Conservation (phyloP, 345 rosid genomes). For the Aquilaria malaccensis region DNA sequence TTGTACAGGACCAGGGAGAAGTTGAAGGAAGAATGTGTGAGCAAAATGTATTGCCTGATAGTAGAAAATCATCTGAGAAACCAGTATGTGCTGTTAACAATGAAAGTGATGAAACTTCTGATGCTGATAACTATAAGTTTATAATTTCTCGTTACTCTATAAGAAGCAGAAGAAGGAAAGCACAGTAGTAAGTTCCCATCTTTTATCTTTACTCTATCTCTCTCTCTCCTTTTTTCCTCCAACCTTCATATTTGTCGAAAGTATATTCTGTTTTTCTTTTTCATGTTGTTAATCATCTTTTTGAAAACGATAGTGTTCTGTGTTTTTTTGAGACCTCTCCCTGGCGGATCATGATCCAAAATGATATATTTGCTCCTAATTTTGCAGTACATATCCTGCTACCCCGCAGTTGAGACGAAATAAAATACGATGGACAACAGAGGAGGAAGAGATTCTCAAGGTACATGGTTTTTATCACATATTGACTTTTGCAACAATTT, state of each 20-base stretch:
- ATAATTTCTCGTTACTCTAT: constrained; percentile 13
- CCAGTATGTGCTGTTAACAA: constrained; percentile 14
- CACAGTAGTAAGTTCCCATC: constrained; percentile 17
- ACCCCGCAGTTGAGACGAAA: constrained; percentile 25
- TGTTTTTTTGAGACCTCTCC: neutral
- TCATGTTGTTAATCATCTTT: neutral
- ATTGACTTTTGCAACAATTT: neutral
- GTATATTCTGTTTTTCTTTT: neutral
- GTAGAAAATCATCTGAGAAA: constrained; percentile 8
- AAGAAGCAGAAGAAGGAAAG: constrained; percentile 14
- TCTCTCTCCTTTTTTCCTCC: neutral
- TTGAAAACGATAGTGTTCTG: neutral
- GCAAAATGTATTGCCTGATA: constrained; percentile 7
- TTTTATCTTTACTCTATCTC: neutral
- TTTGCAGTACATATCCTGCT: constrained; percentile 24
- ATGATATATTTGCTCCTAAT: constrained; percentile 4
- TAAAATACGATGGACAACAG: constrained; percentile 30
- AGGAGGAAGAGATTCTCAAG: constrained; percentile 37
- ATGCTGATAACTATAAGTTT: constrained; percentile 19
- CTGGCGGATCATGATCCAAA: neutral
- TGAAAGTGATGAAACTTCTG: constrained; percentile 19
- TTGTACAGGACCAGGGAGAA: constrained; percentile 7
- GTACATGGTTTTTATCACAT: constrained; percentile 15
- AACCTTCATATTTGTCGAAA: neutral
- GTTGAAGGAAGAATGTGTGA: constrained; percentile 13